These are phyloP conservation scores for Vaccinium vitisidaea DNA, from an alignment of 148 eudicot genomes.

Conservation along the genomic window DNA sequence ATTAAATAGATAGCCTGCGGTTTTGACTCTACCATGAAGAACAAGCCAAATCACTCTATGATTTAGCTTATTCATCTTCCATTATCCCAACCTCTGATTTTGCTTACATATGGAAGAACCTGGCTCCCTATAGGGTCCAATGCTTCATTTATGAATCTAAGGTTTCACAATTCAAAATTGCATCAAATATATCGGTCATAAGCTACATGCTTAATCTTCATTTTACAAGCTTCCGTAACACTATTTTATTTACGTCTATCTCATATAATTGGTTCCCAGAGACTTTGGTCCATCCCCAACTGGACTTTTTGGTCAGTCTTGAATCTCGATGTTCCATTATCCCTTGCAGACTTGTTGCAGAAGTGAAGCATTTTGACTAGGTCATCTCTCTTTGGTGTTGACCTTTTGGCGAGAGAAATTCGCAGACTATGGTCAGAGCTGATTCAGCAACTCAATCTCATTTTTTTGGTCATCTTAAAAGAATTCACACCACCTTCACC, in stretches of 20 bases:
- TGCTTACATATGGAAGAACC: too few species aligned
- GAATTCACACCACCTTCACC: neutral
- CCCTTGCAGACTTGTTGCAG: neutral
- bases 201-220: neutral
- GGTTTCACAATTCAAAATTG: neutral
- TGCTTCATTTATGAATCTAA: too few species aligned
- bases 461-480: neutral
- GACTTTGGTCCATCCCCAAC: neutral
- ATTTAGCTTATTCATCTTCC: too few species aligned
- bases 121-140: too few species aligned
- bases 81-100: too few species aligned
- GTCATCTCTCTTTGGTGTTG: neutral
- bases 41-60: too few species aligned
- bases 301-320: neutral
- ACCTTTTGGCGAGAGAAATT: neutral
- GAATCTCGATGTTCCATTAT: neutral
- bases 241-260: neutral
- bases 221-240: neutral
- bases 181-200: neutral
- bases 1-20: too few species aligned
- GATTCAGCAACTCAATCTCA: neutral
- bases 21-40: too few species aligned
- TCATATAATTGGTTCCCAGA: neutral
- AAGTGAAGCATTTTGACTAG: neutral
- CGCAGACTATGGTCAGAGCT: neutral